These are phyloP conservation scores for Trichoderma sp. DNA, from an alignment of 2,329 filamentous ascomycete species.

Conservation along the genomic window DNA sequence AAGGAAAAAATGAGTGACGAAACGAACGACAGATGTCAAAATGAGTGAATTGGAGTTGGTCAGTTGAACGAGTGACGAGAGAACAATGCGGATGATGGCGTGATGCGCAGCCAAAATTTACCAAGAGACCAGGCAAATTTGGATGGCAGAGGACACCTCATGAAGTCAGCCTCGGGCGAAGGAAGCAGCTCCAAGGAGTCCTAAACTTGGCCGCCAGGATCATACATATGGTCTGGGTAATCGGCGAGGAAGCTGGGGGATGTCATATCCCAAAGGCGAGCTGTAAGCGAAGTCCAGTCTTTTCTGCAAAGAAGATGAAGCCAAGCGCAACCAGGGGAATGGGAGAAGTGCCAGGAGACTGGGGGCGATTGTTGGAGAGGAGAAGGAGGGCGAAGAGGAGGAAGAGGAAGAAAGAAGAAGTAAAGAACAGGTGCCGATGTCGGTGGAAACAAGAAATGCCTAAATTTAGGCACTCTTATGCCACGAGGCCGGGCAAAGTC, in stretches of 20 bases:
- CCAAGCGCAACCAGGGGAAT: not conserved
- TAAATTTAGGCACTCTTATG: not conserved
- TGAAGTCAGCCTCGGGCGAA: not conserved
- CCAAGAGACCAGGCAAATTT: not conserved
- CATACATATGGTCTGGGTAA: constrained; percentile 22
- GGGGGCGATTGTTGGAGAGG: not conserved
- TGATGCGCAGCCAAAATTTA: constrained; percentile 5
- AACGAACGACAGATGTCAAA: constrained; percentile 25
- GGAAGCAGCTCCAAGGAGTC: constrained; percentile 17
- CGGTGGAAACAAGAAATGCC: not conserved
- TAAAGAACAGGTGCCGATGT: constrained; percentile 5
- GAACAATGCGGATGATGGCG: constrained; percentile 1
- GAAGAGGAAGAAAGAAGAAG: not conserved
- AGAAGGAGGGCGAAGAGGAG: not conserved
- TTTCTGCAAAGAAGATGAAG: not conserved
- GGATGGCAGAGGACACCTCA: constrained; percentile 3
- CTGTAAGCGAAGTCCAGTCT: constrained; percentile 9
- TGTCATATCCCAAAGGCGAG: constrained; percentile 28
- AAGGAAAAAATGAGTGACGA: constrained; percentile 22
- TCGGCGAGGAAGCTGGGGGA: constrained; percentile 14
- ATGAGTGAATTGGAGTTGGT: constrained; percentile 21
- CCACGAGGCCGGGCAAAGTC: not conserved
- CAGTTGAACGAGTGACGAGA: constrained; percentile 25
- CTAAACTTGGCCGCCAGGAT: constrained; percentile 27
- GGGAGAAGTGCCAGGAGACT: not conserved